Evolutionary conservation across 805 yeast genomes (phyloP), one percentile per base, ranked within the genome.

Genomic region (Sugiyamaella americana): DNA sequence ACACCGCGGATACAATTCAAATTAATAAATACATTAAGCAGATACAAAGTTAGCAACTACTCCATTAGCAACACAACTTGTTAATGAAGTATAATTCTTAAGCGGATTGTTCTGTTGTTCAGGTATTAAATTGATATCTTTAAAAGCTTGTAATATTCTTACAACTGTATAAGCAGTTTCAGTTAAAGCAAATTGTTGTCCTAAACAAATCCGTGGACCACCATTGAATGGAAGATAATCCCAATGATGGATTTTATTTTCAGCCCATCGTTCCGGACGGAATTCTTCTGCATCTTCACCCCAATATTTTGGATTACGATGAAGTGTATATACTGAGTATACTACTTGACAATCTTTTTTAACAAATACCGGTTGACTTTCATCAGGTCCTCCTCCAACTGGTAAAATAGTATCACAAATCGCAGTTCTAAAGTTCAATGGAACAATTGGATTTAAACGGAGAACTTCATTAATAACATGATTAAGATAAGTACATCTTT

Each of bases 141-240:
- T 55, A 50, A 60, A 67, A 40, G 51, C 52, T 51, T 65, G 69
- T 8, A 61, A 55, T 35, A 73, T 55, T 50, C 75, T 65, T 4
- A 64, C 67, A 21, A 73, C 51, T 1, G 69, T 62, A 49, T 71
- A 69, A 4, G 70, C 59, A 5, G 74, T 69, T 54, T 73, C 76
- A 17, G 75, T 71, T 32, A 72, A 65, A 5, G 76, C 78, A 62
- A 72, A 72, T 55, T 73, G 77, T 57, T 73, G 78, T 20, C 76
- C 78, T 44, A 72, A 58, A 52, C 76, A 73, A 43, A 73, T 70
- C 47, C 78, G 60, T 19, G 76, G 76, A 8, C 78, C 78, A 26
- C 76, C 77, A 51, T 71, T 71, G 57, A 72, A 72, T 22, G 76
- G 75, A 23, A 71, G 57, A 50, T 66, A 72, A 13, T 69, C 68